These are phyloP conservation scores for Cronartium quercuum DNA, from an alignment of 1,284 basidiomycete genomes.

Conservation along the genomic window DNA sequence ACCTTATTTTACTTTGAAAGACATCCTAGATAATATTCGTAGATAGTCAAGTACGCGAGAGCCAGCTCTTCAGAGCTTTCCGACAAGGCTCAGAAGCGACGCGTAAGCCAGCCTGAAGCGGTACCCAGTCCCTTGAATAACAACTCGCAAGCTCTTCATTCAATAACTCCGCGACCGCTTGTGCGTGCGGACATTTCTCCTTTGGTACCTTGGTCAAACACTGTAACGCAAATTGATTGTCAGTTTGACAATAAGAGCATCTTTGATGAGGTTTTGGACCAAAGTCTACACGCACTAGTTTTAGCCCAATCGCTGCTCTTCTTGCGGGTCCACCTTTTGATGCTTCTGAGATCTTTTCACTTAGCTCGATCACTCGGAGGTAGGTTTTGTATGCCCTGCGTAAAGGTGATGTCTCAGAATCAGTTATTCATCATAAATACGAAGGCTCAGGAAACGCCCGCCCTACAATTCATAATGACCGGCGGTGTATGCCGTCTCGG, in stretches of 20 bases:
- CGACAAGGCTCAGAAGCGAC: conserved; percentile 25
- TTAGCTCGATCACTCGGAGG: conserved; percentile 73
- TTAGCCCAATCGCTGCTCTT: conserved; percentile 33
- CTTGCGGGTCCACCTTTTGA: conserved; percentile 33
- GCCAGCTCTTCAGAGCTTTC: not conserved
- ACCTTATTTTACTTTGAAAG: too few species aligned
- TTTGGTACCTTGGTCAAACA: conserved; percentile 25
- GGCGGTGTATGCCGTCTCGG: conserved; percentile 77
- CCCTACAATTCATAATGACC: conserved; percentile 55
- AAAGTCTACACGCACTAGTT: not conserved
- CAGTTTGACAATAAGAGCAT: not conserved
- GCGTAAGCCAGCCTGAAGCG: conserved; percentile 16
- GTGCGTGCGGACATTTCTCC: not conserved
- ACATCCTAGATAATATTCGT: too few species aligned
- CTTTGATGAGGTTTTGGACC: too few species aligned
- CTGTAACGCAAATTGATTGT: not conserved
- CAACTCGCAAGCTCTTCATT: conserved; percentile 3
- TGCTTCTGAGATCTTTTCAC: conserved; percentile 32
- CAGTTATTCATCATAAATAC: not conserved
- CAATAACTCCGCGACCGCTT: conserved; percentile 11
- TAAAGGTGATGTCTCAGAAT: conserved; percentile 46
- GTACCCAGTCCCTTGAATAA: conserved; percentile 37
- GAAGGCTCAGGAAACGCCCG: not conserved
- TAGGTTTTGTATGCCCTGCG: conserved; percentile 75
- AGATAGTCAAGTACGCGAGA: not conserved